Conservation (phyloP, 768 basidiomycete species). For the Cantharellus anzutake region DNA sequence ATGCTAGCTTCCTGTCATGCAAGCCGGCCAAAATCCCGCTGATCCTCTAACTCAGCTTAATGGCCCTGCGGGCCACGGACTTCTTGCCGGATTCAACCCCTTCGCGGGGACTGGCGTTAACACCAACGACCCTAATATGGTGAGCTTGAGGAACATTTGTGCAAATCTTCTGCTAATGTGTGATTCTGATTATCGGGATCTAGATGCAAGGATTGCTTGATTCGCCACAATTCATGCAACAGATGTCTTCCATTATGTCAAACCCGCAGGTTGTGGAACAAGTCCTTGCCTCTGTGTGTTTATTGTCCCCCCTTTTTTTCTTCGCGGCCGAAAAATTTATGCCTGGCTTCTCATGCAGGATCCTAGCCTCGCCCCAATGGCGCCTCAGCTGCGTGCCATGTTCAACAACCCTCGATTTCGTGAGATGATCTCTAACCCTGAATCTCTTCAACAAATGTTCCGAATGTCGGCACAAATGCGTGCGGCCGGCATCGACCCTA, state of each 20-base stretch:
- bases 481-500: conserved; percentile 19
- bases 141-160: conserved; percentile 18
- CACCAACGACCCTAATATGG: conserved; percentile 86
- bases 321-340: neutral
- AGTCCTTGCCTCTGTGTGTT: conserved; percentile 9
- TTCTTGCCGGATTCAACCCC: conserved; percentile 76
- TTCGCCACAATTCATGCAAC: conserved; percentile 64
- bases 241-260: conserved; percentile 74
- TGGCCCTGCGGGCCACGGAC: conserved; percentile 54
- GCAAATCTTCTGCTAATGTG: neutral
- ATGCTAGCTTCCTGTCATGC: conserved; percentile 68
- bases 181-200: neutral
- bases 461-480: conserved; percentile 46
- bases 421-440: conserved; percentile 68
- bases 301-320: neutral
- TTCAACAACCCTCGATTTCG: conserved; percentile 63
- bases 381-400: conserved; percentile 58
- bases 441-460: conserved; percentile 53
- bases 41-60: conserved; percentile 78
- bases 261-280: conserved; percentile 81
- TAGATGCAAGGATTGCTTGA: conserved; percentile 76
- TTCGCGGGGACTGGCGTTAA: conserved; percentile 86
- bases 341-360: conserved; percentile 15
- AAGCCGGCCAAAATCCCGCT: conserved; percentile 73
- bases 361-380: conserved; percentile 58